These are phyloP conservation scores for Geotrichum klebahnii DNA, from an alignment of 1,139 yeast genomes.

Conservation along the genomic window DNA sequence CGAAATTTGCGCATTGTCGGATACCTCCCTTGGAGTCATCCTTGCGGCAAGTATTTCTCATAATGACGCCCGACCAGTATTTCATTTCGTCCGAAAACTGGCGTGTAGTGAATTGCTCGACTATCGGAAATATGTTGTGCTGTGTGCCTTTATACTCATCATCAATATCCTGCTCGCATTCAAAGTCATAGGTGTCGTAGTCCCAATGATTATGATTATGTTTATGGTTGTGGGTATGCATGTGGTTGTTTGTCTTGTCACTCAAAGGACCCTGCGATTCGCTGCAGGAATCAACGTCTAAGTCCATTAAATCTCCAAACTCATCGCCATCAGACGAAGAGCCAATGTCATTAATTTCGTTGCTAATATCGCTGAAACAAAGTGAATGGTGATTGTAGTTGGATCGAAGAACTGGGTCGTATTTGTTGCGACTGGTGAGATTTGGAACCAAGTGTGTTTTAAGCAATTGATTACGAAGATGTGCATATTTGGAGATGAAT, in stretches of 20 bases:
- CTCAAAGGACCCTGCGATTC: conserved; percentile 2
- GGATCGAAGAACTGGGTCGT: conserved; percentile 23
- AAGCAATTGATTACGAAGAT: conserved; percentile 68
- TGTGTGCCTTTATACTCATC: conserved; percentile 45
- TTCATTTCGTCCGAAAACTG: conserved; percentile 68
- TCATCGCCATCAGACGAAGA: conserved; percentile 5
- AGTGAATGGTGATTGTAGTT: too few species aligned
- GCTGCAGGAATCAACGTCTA: conserved; percentile 23
- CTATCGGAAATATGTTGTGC: conserved; percentile 79
- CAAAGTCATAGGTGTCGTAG: conserved; percentile 58
- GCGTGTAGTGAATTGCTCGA: conserved; percentile 82
- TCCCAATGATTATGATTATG: conserved; percentile 39
- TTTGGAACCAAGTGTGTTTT: conserved; percentile 58
- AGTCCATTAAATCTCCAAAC: conserved; percentile 27
- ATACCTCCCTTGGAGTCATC: conserved; percentile 86
- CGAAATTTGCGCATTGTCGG: conserved; percentile 89
- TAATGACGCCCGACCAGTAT: conserved; percentile 95
- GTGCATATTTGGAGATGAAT: conserved; percentile 85
- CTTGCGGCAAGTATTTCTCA: conserved; percentile 90
- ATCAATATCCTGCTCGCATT: conserved; percentile 44
- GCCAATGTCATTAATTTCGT: conserved; percentile 3
- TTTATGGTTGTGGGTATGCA: conserved; percentile 1
- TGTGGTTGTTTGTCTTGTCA: conserved; percentile 1
- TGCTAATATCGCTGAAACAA: conserved; percentile 8
- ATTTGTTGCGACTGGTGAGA: conserved; percentile 37